Base-by-base conservation (phyloP, 2,329 filamentous ascomycete genomes). In the Fusarium xyrophilum region DNA sequence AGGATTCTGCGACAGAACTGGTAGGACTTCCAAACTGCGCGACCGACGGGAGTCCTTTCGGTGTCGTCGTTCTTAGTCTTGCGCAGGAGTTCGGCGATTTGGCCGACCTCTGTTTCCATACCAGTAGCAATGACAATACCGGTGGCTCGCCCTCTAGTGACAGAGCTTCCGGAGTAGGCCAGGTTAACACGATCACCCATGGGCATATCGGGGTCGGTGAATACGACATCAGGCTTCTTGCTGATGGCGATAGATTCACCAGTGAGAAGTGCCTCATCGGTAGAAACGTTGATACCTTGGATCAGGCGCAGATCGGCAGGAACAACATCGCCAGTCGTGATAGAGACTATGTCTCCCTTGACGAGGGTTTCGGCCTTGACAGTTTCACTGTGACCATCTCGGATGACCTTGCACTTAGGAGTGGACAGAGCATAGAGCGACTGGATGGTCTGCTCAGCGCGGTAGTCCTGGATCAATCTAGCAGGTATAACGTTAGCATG, bases 31-130 rank as follows among this genome's bases (percentile, higher is more conserved):
- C 82, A 81, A 67, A 82, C 74, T 32, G 80, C 77, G 46, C 80
- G 77, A 69, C 76, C 76, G 48, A 87, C 81, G 71, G 86, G 79
- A 47, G 77, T 76, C 47, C 76, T 76, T 39, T 76, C 74, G 15
- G 73, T 68, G 43, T 79, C 82, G 71, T 78, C 84, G 75, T 74
- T 82, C 76, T 82, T 84, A 73, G 80, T 84, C 58, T 84, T 81
- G 56, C 89, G 88, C 44, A 94, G 83, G 69, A 91, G 84, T 57
- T 84, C 85, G n/a, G 91, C 91, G 71, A 93, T 93, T 74, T 88
- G 88, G 71, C 91, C 91, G 56, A 93, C 89, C 77, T 93, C 89
- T 25, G 91, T 93, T 61, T 84, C 78, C 89, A 93, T 91, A 43
- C 87, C 90, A n/a, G 88, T 91, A 32, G 87, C 84, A 52, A 89